Evolutionary conservation across 176 grass and related monocot species (phyloP).

Genomic region (Triticum timopheevii): DNA sequence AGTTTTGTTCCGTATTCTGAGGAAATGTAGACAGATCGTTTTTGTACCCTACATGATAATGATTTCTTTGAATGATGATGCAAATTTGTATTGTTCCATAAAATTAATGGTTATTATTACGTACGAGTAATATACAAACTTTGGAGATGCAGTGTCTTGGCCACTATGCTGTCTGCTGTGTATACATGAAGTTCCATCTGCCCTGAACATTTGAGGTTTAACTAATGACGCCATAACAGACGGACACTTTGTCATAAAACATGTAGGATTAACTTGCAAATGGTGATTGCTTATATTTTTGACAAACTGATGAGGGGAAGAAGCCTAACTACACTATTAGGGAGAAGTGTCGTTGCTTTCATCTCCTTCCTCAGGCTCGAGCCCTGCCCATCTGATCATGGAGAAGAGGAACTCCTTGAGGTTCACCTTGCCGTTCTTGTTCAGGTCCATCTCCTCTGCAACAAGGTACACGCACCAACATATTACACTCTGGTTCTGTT

Average conservation of each 20-base stretch:
- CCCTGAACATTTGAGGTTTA: background rate
- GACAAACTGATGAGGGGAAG: background rate
- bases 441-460: conserved; percentile 82
- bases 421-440: conserved; percentile 66
- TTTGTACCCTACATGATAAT: background rate
- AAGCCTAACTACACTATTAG: background rate
- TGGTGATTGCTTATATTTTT: background rate
- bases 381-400: conserved; percentile 62
- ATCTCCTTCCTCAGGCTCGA: conserved; percentile 46
- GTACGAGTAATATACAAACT: background rate
- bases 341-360: conserved; percentile 28
- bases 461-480: background rate
- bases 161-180: background rate
- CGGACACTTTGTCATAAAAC: too few species aligned
- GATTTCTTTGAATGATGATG: background rate
- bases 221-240: too few species aligned
- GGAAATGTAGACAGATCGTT: background rate
- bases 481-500: background rate
- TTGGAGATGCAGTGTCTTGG: background rate
- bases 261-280: background rate
- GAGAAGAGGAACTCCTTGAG: conserved; percentile 75
- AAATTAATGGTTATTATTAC: background rate
- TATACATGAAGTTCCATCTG: background rate
- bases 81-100: background rate
- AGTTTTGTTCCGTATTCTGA: background rate